Percentiles rank a stretch among this genome's conserved stretches.
phyloP scores from a whole-genome alignment of 257 asterid species.

The Leonotis leonurus region DNA sequence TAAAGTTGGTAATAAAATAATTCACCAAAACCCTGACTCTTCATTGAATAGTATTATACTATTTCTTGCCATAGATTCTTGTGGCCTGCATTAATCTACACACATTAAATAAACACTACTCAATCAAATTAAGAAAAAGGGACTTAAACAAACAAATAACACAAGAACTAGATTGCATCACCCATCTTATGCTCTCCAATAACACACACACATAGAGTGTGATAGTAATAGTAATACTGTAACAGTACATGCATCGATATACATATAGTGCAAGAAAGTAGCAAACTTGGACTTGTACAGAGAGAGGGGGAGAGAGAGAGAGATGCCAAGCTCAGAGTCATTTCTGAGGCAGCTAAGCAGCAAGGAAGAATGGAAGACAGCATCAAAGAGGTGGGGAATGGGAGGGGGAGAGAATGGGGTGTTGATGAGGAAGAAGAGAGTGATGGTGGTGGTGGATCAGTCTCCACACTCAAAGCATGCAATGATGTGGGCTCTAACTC shows the following conservation, averaged over 20 bases:
- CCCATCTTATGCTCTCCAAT: slow-evolving; percentile 15
- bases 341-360: slow-evolving; percentile 71
- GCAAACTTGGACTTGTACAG: neutral
- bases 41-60: slow-evolving; percentile 28
- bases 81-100: slow-evolving; percentile 22
- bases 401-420: slow-evolving; percentile 21
- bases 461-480: slow-evolving; percentile 65
- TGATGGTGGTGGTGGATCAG: slow-evolving; percentile 90
- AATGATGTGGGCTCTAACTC: slow-evolving; percentile 96
- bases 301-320: neutral
- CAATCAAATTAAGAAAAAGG: too few species aligned
- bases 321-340: slow-evolving; percentile 33
- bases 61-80: slow-evolving; percentile 27
- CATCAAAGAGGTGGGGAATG: slow-evolving; percentile 57
- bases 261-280: neutral
- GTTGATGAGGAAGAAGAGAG: slow-evolving; percentile 68
- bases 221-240: too few species aligned
- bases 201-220: neutral
- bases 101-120: too few species aligned
- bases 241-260: slow-evolving; percentile 5
- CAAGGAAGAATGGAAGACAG: slow-evolving; percentile 61
- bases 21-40: slow-evolving; percentile 21
- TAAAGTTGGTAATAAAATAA: slow-evolving; percentile 14
- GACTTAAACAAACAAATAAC: neutral
- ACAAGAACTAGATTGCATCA: too few species aligned